Base-by-base conservation (phyloP, 257 asterid species). In the Solanum appendiculatum region DNA sequence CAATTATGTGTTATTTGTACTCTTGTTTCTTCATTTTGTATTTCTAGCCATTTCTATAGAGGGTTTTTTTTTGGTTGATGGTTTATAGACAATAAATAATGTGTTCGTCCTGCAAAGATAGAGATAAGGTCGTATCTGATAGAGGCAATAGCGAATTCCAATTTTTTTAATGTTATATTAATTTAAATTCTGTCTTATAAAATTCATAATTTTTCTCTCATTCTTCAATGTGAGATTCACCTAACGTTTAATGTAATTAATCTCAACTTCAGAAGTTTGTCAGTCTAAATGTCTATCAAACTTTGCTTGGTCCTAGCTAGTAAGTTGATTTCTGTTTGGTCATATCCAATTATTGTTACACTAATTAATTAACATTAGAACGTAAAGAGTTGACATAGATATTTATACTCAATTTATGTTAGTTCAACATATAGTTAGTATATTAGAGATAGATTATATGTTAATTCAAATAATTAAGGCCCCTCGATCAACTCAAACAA, bases 61-160 rank as follows among this genome's bases (percentile, higher is more conserved):
- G 6, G 63, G 2, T 48, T 63, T 25, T 63, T 0, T 3, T 9
- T 0, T 10, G 31, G 1, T 1, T 3, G 4, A 25, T 25, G 2
- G 0, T 64, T n/a, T 64, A 4, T 64, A 27, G 9, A 5, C 4
- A 25, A 63, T 63, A 25, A 25, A 63, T 63, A 25, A 2, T 12
- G 1, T 63, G 0, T 63, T 15, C 1, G 0, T 23, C 0, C 0
- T 60, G 23, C 23, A 60, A 60, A 23, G 14, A 4, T 9, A 9
- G 7, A 60, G 10, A n/a, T 23, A 12, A 25, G 3, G 12, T 64
- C 3, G 1, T n/a, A n/a, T n/a, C n/a, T n/a, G n/a, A n/a, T n/a
- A n/a, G n/a, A n/a, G n/a, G n/a, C n/a, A n/a, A n/a, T n/a, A n/a
- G n/a, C n/a, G n/a, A n/a, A n/a, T n/a, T n/a, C n/a, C n/a, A n/a